phyloP scores from a whole-genome alignment of 306 rosid species.

The Lathyrus tuberosus region DNA sequence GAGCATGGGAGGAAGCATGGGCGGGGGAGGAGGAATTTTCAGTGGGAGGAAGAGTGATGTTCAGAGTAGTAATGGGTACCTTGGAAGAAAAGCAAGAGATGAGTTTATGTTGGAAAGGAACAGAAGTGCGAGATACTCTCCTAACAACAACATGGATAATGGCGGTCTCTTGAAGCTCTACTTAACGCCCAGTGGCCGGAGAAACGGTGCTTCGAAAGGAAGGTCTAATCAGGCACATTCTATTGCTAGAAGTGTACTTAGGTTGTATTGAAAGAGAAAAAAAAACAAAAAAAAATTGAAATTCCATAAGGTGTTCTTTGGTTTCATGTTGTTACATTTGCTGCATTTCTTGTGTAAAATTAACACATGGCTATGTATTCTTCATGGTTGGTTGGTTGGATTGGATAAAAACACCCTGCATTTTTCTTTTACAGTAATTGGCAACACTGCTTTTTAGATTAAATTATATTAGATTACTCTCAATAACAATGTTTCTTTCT shows the following conservation, averaged over 20 bases:
- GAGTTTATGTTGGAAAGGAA: conserved; percentile 85
- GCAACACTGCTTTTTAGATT: conserved; percentile 47
- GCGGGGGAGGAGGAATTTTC: conserved; percentile 52
- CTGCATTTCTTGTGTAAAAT: conserved; percentile 73
- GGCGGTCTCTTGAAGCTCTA: conserved; percentile 84
- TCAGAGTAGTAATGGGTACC: conserved; percentile 51
- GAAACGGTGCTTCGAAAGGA: conserved; percentile 64
- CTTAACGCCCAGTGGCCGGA: conserved; percentile 80
- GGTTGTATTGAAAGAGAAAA: conserved; percentile 64
- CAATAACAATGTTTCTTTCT: conserved; percentile 27
- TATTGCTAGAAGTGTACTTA: conserved; percentile 91
- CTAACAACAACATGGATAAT: conserved; percentile 63
- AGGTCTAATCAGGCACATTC: conserved; percentile 89
- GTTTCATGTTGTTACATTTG: conserved; percentile 64
- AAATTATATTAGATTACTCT: conserved; percentile 38
- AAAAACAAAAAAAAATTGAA: conserved; percentile 38
- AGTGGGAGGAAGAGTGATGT: conserved; percentile 70
- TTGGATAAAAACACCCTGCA: conserved; percentile 58
- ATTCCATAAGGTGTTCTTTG: conserved; percentile 55
- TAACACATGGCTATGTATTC: conserved; percentile 76
- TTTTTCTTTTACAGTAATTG: conserved; percentile 56
- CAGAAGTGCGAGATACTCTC: conserved; percentile 81
- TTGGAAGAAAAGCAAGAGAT: conserved; percentile 71
- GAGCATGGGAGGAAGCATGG: conserved; percentile 51
- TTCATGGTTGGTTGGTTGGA: conserved; percentile 73